Evolutionary conservation across 805 yeast species (phyloP).

Genomic region (Saccharomyces paradoxus): DNA sequence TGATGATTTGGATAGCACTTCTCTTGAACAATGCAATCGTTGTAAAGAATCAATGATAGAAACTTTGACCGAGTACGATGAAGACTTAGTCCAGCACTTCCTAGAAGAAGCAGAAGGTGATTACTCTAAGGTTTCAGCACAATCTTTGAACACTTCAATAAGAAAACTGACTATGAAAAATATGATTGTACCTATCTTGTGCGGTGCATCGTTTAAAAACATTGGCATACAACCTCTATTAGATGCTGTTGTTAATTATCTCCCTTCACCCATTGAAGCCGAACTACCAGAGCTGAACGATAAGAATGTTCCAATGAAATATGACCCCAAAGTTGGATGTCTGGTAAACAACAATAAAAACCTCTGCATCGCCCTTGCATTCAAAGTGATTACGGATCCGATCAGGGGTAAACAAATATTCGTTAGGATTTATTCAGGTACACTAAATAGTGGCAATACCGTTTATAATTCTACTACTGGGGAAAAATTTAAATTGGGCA

Average conservation of each 20-base stretch:
- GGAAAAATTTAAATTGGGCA: slow-evolving; percentile 55
- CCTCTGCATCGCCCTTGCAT: slow-evolving; percentile 72
- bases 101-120: slow-evolving; percentile 59
- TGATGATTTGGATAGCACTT: slow-evolving; percentile 46
- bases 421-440: slow-evolving; percentile 83
- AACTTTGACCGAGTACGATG: slow-evolving; percentile 76
- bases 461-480: slow-evolving; percentile 66
- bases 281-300: slow-evolving; percentile 44
- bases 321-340: slow-evolving; percentile 40
- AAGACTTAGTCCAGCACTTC: slow-evolving; percentile 64
- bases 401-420: slow-evolving; percentile 76
- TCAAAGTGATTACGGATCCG: slow-evolving; percentile 83
- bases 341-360: slow-evolving; percentile 49
- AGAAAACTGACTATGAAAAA: slow-evolving; percentile 52
- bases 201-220: slow-evolving; percentile 88
- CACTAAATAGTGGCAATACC: slow-evolving; percentile 50
- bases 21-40: slow-evolving; percentile 41
- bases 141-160: slow-evolving; percentile 50
- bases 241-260: slow-evolving; percentile 68
- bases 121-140: slow-evolving; percentile 55
- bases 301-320: slow-evolving; percentile 27
- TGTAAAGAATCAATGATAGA: slow-evolving; percentile 76
- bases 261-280: slow-evolving; percentile 76
- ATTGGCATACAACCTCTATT: slow-evolving; percentile 92
- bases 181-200: slow-evolving; percentile 66